phyloP scores from a whole-genome alignment of 495 filamentous ascomycete genomes.

The Aspergillus coremiiformis region DNA sequence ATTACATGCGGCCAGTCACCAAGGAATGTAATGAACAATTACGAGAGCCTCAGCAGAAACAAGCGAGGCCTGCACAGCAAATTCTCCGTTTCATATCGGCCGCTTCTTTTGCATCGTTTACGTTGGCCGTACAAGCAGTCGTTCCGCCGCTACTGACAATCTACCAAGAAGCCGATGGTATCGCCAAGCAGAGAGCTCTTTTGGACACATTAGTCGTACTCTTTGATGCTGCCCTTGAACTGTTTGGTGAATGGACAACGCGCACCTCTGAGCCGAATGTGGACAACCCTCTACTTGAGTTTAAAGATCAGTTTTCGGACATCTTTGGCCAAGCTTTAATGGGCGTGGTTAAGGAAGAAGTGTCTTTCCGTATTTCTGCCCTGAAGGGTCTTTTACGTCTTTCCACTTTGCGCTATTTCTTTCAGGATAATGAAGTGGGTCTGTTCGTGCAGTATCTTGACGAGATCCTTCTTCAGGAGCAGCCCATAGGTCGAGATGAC shows the following conservation, averaged over 20 bases:
- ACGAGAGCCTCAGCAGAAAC: conserved; percentile 68
- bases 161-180: conserved; percentile 56
- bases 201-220: conserved; percentile 56
- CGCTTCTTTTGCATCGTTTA: conserved; percentile 48
- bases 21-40: conserved; percentile 67
- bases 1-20: conserved; percentile 55
- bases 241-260: conserved; percentile 53
- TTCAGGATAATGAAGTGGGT: conserved; percentile 57
- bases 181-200: conserved; percentile 61
- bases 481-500: conserved; percentile 49
- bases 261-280: conserved; percentile 25
- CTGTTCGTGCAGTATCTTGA: conserved; percentile 58
- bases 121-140: conserved; percentile 47
- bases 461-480: conserved; percentile 55
- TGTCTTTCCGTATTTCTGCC: conserved; percentile 56
- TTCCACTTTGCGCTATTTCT: conserved; percentile 46
- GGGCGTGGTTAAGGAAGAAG: conserved; percentile 54
- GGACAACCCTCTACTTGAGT: conserved; percentile 49
- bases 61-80: conserved; percentile 60
- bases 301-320: conserved; percentile 55
- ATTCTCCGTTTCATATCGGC: conserved; percentile 52
- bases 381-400: conserved; percentile 53
- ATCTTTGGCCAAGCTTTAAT: conserved; percentile 54
- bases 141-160: conserved; percentile 55
- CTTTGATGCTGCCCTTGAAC: conserved; percentile 46